Percentiles rank a stretch among this genome's conserved stretches.
Conservation (phyloP, 192 early-diverging fungal genomes). For the Chytriomyces sp. region DNA sequence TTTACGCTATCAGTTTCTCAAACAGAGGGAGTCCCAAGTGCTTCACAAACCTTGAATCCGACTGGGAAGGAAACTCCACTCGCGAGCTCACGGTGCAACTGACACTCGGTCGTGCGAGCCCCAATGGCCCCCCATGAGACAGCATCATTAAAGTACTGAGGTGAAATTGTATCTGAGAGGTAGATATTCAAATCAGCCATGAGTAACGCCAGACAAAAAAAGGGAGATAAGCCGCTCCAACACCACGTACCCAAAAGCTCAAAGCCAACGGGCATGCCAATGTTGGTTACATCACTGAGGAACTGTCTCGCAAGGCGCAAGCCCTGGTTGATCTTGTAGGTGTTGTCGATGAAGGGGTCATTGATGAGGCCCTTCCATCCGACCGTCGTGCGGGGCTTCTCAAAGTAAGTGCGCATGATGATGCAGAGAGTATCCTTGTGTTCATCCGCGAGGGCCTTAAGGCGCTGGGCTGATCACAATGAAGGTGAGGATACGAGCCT, state of each 20-base stretch:
- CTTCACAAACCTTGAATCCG: slow-evolving; percentile 77
- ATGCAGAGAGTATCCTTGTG: slow-evolving; percentile 78
- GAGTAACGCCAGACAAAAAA: background rate
- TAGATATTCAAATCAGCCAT: background rate
- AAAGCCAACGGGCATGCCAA: slow-evolving; percentile 85
- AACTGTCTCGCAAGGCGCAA: slow-evolving; percentile 82
- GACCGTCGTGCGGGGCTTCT: slow-evolving; percentile 96
- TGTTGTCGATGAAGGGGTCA: slow-evolving; percentile 61
- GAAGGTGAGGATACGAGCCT: too few relatives aligned
- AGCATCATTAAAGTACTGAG: slow-evolving; percentile 94
- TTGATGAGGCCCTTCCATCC: slow-evolving; percentile 95
- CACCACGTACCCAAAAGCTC: slow-evolving; percentile 76
- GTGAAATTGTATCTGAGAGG: slow-evolving; percentile 81
- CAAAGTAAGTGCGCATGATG: slow-evolving; percentile 98
- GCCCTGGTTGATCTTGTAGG: slow-evolving; percentile 96
- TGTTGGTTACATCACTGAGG: slow-evolving; percentile 74
- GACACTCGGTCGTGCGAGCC: slow-evolving; percentile 95
- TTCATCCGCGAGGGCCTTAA: slow-evolving; percentile 65
- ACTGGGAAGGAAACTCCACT: slow-evolving; percentile 94
- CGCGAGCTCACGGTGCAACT: slow-evolving; percentile 92
- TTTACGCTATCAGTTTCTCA: background rate
- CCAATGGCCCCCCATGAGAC: slow-evolving; percentile 98
- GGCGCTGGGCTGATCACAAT: slow-evolving; percentile 16
- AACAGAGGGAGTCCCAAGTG: background rate
- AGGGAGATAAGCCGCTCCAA: background rate